A percentile compares a stretch with the other conserved stretches of the same genome.
These are phyloP conservation scores for Cyberlindnera xylosilytica DNA, from an alignment of 805 yeast genomes.

Conservation along the genomic window DNA sequence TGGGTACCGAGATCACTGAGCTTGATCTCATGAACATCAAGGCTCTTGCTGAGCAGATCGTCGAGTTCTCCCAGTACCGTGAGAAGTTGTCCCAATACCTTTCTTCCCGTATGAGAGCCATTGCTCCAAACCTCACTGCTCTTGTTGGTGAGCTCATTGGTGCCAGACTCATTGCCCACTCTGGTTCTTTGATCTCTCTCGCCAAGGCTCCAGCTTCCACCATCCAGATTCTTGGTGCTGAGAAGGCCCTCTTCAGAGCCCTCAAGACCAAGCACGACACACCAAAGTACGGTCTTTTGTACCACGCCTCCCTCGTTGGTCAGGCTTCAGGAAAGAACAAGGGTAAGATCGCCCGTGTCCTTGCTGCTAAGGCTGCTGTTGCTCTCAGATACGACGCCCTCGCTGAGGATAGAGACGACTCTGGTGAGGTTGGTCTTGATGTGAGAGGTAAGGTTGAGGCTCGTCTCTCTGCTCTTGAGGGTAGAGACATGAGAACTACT, in stretches of 20 bases:
- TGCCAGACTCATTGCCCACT: conserved; percentile 95
- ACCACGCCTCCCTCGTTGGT: conserved; percentile 96
- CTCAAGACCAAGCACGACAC: conserved; percentile 98
- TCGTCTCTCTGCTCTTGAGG: conserved; percentile 92
- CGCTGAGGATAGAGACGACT: conserved; percentile 94
- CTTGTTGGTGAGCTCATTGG: conserved; percentile 98
- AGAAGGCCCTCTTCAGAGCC: conserved; percentile 98
- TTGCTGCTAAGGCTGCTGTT: conserved; percentile 98
- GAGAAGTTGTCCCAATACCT: conserved; percentile 92
- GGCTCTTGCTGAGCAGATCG: conserved; percentile 92
- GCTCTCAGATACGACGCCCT: conserved; percentile 95
- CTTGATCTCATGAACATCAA: conserved; percentile 83
- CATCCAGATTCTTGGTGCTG: conserved; percentile 97
- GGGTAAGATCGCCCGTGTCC: conserved; percentile 98
- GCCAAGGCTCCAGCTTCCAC: conserved; percentile 99
- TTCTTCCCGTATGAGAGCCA: conserved; percentile 94
- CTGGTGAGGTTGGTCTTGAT: conserved; percentile 88
- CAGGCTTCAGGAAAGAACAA: conserved; percentile 98
- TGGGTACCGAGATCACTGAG: conserved; percentile 99
- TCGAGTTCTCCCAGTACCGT: conserved; percentile 93
- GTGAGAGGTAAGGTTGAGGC: conserved; percentile 93
- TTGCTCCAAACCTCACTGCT: conserved; percentile 95
- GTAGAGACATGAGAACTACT: conserved; percentile 91
- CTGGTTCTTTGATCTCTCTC: conserved; percentile 90
- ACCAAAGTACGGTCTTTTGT: conserved; percentile 95